Evolutionary conservation across 2,329 filamentous ascomycete genomes (phyloP), one percentile per base, ranked within the genome.

Genomic region (Colletotrichum somersetense): DNA sequence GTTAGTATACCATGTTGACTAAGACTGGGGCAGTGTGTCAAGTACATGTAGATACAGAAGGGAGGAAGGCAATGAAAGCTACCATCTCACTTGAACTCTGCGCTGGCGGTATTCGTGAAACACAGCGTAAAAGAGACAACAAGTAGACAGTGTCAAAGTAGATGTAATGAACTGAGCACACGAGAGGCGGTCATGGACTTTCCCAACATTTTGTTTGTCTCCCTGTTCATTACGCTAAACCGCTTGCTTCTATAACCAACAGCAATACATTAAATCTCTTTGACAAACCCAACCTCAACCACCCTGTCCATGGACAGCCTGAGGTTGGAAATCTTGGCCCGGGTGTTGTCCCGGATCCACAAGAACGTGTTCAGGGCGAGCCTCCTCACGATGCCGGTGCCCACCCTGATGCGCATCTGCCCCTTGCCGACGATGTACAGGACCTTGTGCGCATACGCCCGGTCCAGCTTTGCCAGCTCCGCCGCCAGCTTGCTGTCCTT

Each of bases 221-320:
- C 26, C 30, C 12, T 3, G 20, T 23, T 33, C 20, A 40, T 40
- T 14, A 58, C 14, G 14, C 33, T 7, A 18, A 40, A 14, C n/a
- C 35, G 20, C 11, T 20, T 11, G 2, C 5, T 3, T n/a, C 20
- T n/a, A 48, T 2, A 18, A 18, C 20, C 20, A 1, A 16, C 7
- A 18, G 5, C 18, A 56, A 16, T 23, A 12, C 38, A 1, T 50
- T 14, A 91, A 66, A 92, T 89, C 73, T 92, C 89, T 80, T 91
- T 92, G 1, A 92, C 85, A 77, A 92, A 93, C 0, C 91, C 91
- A 23, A 93, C 89, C 80, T 92, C 91, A 23, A 93, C 87, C 59
- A 92, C 78, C 61, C 86, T 85, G 71, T 92, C 90, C 71, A 88
- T 85, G 0, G 87, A 85, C 53, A 92, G 80, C 61, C 87, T 81